Percentiles rank a stretch among this genome's conserved stretches.
phyloP scores from a whole-genome alignment of 2,329 filamentous ascomycete genomes.

The Stachybotrys elegans region DNA sequence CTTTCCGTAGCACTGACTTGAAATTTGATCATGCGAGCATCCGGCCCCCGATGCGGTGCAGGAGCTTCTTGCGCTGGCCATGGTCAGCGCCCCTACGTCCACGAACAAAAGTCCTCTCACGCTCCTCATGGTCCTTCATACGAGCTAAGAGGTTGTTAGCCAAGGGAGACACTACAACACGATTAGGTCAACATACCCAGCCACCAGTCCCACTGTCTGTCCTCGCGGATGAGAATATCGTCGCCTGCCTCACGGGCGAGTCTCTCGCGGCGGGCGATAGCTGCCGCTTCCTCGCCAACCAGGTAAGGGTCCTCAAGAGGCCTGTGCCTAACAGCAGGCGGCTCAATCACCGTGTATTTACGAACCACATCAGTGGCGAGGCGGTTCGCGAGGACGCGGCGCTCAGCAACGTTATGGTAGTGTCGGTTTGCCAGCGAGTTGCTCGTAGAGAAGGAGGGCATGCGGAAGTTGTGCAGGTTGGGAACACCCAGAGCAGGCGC shows the following conservation, averaged over 20 bases:
- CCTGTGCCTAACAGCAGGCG: slow-evolving; percentile 22
- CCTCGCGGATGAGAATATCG: slow-evolving; percentile 51
- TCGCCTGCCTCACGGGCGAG: slow-evolving; percentile 51
- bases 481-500: slow-evolving; percentile 31
- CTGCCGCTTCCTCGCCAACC: slow-evolving; percentile 61
- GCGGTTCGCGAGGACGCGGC: slow-evolving; percentile 47
- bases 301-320: slow-evolving; percentile 64
- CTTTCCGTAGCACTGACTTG: too few species aligned
- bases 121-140: slow-evolving; percentile 45
- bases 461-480: slow-evolving; percentile 48
- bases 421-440: slow-evolving; percentile 51
- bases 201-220: slow-evolving; percentile 57
- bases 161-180: slow-evolving; percentile 4
- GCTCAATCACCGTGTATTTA: slow-evolving; percentile 14
- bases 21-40: slow-evolving; percentile 8
- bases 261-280: slow-evolving; percentile 50
- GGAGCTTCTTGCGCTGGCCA: slow-evolving; percentile 29
- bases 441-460: slow-evolving; percentile 54
- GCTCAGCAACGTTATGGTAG: slow-evolving; percentile 59
- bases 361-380: slow-evolving; percentile 23
- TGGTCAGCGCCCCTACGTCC: slow-evolving; percentile 34
- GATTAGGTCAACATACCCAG: slow-evolving; percentile 38
- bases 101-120: slow-evolving; percentile 42
- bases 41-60: slow-evolving; percentile 33
- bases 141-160: slow-evolving; percentile 33